Conservation (phyloP, 129 eudicot genomes). For the Centrapalus pauciflorus region DNA sequence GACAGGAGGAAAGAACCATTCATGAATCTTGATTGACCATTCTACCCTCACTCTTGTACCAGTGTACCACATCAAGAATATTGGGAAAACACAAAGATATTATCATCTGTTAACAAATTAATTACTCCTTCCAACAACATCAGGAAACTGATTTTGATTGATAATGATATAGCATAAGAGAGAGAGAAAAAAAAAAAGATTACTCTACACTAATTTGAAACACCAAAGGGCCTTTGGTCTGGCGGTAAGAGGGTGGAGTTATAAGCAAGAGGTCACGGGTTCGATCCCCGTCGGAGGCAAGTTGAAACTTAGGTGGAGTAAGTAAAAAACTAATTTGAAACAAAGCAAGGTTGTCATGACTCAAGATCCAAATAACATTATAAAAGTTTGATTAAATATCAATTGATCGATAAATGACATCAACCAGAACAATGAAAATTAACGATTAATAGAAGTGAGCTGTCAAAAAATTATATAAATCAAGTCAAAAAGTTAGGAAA, state of each 20-base stretch:
- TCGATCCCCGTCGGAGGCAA: no score
- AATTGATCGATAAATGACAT: neutral
- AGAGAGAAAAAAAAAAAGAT: neutral
- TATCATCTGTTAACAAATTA: neutral
- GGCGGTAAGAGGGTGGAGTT: no score
- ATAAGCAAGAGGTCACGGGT: no score
- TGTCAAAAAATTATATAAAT: constrained; percentile 16
- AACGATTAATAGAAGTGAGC: constrained; percentile 26
- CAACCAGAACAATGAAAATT: constrained; percentile 14
- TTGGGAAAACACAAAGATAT: constrained; percentile 2
- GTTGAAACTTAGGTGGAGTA: no score
- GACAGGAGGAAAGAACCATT: constrained; percentile 28
- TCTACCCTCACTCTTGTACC: constrained; percentile 6
- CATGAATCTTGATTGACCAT: constrained; percentile 18
- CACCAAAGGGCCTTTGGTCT: no score
- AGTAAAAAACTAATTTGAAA: no score
- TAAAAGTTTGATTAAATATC: constrained; percentile 1
- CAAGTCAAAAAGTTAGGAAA: constrained; percentile 27
- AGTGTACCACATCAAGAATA: neutral
- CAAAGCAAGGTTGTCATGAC: neutral
- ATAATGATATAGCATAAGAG: no score
- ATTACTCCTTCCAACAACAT: constrained; percentile 21
- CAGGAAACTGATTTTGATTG: constrained; percentile 12
- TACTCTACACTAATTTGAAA: no score
- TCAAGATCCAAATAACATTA: constrained; percentile 8